phyloP scores from a whole-genome alignment of 2,329 filamentous ascomycete genomes.

The Neofusicoccum cordaticola region DNA sequence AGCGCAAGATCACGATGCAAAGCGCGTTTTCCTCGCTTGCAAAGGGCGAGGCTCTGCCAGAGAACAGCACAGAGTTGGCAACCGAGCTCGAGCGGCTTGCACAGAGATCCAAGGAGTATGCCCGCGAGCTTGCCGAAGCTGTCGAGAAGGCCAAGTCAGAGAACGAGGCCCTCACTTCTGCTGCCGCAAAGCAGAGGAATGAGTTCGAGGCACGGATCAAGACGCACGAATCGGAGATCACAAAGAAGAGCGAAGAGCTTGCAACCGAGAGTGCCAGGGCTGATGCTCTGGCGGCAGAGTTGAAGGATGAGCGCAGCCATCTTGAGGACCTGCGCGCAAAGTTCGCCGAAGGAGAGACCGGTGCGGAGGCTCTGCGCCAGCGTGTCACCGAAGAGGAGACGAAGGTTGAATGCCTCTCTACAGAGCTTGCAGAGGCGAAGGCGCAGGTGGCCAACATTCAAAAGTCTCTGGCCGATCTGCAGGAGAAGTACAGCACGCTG shows the following conservation, averaged over 20 bases:
- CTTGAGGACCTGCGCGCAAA: conserved; percentile 66
- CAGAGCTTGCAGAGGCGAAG: conserved; percentile 71
- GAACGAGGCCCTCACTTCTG: conserved; percentile 41
- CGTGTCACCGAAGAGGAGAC: conserved; percentile 73
- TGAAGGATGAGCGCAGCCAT: conserved; percentile 67
- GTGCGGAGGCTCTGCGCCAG: conserved; percentile 73
- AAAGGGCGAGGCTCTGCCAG: conserved; percentile 29
- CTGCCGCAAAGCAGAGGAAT: conserved; percentile 40
- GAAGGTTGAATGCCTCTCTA: conserved; percentile 64
- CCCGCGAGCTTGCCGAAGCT: conserved; percentile 45
- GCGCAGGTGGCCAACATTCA: conserved; percentile 74
- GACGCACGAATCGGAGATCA: conserved; percentile 37
- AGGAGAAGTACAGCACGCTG: conserved; percentile 60
- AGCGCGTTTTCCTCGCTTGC: conserved; percentile 39
- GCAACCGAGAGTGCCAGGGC: conserved; percentile 48
- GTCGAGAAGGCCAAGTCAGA: conserved; percentile 47
- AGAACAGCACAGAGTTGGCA: conserved; percentile 38
- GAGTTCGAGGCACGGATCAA: conserved; percentile 36
- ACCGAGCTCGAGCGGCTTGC: conserved; percentile 46
- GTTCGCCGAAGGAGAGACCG: conserved; percentile 79
- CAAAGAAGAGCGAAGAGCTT: conserved; percentile 42
- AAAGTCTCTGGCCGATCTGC: conserved; percentile 68
- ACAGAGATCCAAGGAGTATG: conserved; percentile 41
- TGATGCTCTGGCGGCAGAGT: conserved; percentile 47
- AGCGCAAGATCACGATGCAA: conserved; percentile 29